phyloP scores from a whole-genome alignment of 352 stramenopile genomes.

The Pythium apleroticum region DNA sequence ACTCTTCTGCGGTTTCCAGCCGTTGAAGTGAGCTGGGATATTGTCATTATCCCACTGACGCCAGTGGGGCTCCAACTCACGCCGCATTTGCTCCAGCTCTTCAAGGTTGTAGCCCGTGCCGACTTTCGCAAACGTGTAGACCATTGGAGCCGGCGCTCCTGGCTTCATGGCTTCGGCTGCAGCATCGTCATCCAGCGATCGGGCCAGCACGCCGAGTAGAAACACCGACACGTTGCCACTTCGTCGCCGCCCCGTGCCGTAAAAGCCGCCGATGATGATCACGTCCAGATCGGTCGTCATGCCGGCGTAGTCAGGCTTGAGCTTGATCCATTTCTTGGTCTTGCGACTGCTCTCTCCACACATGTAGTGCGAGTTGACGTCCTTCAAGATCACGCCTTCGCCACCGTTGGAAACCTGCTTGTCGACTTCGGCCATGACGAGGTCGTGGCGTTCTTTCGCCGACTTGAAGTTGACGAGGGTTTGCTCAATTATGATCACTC shows the following conservation, averaged over 20 bases:
- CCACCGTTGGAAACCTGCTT: conserved; percentile 67
- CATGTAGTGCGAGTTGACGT: conserved; percentile 88
- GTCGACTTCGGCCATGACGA: conserved; percentile 84
- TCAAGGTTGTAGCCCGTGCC: conserved; percentile 84
- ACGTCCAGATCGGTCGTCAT: conserved; percentile 84
- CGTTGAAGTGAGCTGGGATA: conserved; percentile 69
- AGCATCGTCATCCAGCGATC: conserved; percentile 52
- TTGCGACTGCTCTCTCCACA: conserved; percentile 78
- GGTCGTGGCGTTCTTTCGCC: conserved; percentile 72
- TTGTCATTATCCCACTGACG: conserved; percentile 67
- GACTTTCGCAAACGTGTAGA: conserved; percentile 83
- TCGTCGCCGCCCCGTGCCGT: conserved; percentile 68
- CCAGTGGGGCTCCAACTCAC: conserved; percentile 81
- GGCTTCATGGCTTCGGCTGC: conserved; percentile 49
- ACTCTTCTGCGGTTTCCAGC: conserved; percentile 74
- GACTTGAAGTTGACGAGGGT: conserved; percentile 74
- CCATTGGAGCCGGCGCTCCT: conserved; percentile 44
- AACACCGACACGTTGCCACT: conserved; percentile 86
- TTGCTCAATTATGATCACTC: conserved; percentile 78
- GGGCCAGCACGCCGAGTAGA: conserved; percentile 64
- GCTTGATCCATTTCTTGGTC: conserved; percentile 84
- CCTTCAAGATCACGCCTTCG: conserved; percentile 84
- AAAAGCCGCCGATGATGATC: conserved; percentile 81
- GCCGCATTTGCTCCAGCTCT: conserved; percentile 69
- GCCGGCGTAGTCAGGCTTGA: conserved; percentile 86